Percentiles rank a stretch among this genome's conserved stretches.
These are phyloP conservation scores for Penicillium sp. DNA, from an alignment of 2,329 filamentous ascomycete genomes.

Conservation along the genomic window DNA sequence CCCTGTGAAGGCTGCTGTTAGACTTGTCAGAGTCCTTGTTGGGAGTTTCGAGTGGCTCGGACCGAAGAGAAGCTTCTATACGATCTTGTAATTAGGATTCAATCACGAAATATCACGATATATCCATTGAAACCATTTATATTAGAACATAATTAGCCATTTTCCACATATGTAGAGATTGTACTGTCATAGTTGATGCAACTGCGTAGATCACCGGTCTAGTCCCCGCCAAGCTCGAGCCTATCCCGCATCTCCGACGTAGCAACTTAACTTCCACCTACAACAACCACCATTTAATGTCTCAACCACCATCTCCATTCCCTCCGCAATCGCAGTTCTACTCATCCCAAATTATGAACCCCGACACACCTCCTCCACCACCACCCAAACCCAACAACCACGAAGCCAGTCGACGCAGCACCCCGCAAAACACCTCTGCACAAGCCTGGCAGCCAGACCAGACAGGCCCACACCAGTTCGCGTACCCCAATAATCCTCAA, in stretches of 20 bases:
- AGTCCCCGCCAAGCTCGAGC: constrained; percentile 16
- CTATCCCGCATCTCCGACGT: constrained; percentile 1
- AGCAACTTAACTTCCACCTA: constrained; percentile 6
- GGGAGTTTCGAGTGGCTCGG: background rate
- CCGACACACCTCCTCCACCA: constrained; percentile 62
- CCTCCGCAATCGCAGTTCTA: constrained; percentile 26
- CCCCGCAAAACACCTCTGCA: constrained; percentile 50
- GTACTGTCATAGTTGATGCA: background rate
- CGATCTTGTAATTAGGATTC: constrained; percentile 1
- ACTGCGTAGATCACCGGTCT: background rate
- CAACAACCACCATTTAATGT: constrained; percentile 21
- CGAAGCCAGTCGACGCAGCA: constrained; percentile 65
- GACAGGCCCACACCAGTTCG: constrained; percentile 9
- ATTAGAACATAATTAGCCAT: no score
- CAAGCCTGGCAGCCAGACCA: constrained; percentile 25
- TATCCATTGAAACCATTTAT: background rate
- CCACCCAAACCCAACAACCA: constrained; percentile 71
- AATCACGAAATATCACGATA: constrained; percentile 4
- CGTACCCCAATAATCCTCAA: constrained; percentile 9
- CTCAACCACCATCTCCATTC: constrained; percentile 26
- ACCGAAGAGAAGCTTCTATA: background rate
- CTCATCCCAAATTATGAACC: constrained; percentile 38
- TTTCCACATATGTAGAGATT: background rate
- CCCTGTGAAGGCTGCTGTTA: background rate
- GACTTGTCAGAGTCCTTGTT: background rate